These are phyloP conservation scores for Isabelozyma gotoi DNA, from an alignment of 805 yeast species.

Conservation along the genomic window DNA sequence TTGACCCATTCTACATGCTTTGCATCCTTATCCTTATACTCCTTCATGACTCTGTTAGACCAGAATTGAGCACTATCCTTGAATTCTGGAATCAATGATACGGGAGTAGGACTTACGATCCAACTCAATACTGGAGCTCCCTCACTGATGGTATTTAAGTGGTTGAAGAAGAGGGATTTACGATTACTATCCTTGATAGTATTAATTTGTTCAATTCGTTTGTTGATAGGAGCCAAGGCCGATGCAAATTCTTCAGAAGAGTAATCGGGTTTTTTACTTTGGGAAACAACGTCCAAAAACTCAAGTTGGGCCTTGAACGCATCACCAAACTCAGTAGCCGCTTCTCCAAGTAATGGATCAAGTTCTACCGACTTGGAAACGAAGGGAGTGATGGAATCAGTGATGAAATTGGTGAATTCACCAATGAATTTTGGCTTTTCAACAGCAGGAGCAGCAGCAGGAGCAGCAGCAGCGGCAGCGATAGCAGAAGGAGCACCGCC, in stretches of 20 bases:
- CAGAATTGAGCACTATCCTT: conserved; percentile 93
- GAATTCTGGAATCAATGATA: conserved; percentile 73
- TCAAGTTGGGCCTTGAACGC: conserved; percentile 62
- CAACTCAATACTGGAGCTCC: conserved; percentile 91
- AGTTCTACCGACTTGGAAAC: conserved; percentile 50
- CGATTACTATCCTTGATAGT: conserved; percentile 76
- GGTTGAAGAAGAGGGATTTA: conserved; percentile 60
- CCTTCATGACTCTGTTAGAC: conserved; percentile 88
- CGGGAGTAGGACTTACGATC: conserved; percentile 78
- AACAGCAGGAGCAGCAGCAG: conserved; percentile 17
- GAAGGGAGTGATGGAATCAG: conserved; percentile 58
- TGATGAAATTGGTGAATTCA: conserved; percentile 57
- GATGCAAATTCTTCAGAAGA: conserved; percentile 53
- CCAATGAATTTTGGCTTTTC: conserved; percentile 43
- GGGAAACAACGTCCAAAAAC: conserved; percentile 58
- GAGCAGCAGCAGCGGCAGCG: conserved; percentile 8
- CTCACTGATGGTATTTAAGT: conserved; percentile 81
- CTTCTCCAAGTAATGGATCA: conserved; percentile 58
- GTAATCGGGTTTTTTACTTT: conserved; percentile 64
- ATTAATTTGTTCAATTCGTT: conserved; percentile 54
- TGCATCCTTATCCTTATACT: conserved; percentile 68
- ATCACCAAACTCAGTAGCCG: conserved; percentile 45
- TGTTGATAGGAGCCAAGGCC: conserved; percentile 68
- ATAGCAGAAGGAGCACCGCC: too few relatives aligned
- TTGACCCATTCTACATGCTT: conserved; percentile 82